Conservation (phyloP, 257 asterid genomes). For the Scutellaria galericulata region DNA sequence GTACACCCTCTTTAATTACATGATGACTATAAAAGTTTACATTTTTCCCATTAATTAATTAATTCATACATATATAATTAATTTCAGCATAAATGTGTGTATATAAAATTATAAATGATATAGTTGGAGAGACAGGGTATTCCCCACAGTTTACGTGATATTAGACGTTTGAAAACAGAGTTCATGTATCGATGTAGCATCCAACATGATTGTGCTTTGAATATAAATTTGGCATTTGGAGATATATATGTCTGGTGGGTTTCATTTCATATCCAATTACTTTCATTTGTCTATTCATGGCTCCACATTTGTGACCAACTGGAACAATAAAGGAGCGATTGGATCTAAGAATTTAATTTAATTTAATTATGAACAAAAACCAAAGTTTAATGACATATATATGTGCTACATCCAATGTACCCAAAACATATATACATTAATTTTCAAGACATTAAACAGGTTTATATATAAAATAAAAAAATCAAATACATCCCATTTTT, state of each 20-base stretch:
- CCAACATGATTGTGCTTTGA: conserved; percentile 20
- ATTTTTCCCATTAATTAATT: too few species aligned
- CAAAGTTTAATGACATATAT: neutral
- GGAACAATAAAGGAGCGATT: conserved; percentile 16
- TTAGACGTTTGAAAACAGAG: conserved; percentile 34
- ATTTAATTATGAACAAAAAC: neutral
- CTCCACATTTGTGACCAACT: conserved; percentile 19
- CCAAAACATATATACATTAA: conserved; percentile 11
- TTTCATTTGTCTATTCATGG: conserved; percentile 20
- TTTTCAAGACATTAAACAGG: neutral
- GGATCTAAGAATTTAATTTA: neutral
- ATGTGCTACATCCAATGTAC: conserved; percentile 39
- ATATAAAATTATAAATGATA: conserved; percentile 22
- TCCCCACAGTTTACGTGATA: conserved; percentile 43
- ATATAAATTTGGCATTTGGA: conserved; percentile 32
- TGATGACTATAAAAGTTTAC: too few species aligned
- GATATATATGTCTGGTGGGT: conserved; percentile 19
- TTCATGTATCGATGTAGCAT: conserved; percentile 49
- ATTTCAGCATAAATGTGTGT: neutral
- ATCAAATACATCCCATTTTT: too few species aligned
- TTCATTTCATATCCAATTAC: neutral
- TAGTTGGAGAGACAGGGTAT: conserved; percentile 40
- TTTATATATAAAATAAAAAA: too few species aligned
- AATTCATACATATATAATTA: too few species aligned
- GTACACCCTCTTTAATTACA: too few species aligned